A percentile compares a stretch with the other conserved stretches of the same genome.
These are phyloP conservation scores for Ambrosiella xylebori DNA, from an alignment of 2,329 filamentous ascomycete genomes.

Conservation along the genomic window DNA sequence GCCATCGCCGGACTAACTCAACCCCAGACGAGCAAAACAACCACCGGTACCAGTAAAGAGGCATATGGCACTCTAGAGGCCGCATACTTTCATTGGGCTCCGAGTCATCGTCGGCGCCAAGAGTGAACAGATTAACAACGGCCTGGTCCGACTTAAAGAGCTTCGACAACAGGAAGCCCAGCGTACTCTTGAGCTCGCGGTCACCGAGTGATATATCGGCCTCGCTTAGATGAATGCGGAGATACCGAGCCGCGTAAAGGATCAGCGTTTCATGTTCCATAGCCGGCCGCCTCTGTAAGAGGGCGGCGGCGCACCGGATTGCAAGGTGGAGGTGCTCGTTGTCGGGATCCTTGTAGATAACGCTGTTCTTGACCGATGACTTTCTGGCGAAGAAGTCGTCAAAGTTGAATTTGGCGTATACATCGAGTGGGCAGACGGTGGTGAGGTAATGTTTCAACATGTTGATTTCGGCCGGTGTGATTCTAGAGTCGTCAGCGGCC, in stretches of 20 bases:
- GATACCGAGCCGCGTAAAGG: neutral
- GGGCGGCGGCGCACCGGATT: conserved; percentile 14
- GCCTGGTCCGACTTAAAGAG: neutral
- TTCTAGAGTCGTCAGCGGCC: neutral
- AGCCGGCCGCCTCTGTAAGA: neutral
- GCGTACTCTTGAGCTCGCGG: neutral
- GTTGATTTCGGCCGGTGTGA: conserved; percentile 17
- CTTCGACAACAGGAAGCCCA: neutral
- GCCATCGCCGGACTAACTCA: neutral
- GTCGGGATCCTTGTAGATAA: conserved; percentile 19
- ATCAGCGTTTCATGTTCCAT: neutral
- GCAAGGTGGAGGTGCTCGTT: conserved; percentile 19
- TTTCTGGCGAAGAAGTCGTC: conserved; percentile 20
- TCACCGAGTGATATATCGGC: neutral
- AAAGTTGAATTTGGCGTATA: conserved; percentile 21
- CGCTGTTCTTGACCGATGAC: conserved; percentile 17
- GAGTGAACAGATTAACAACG: neutral
- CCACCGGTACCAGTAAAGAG: conserved; percentile 4
- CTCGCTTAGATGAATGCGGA: neutral
- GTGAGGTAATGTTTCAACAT: conserved; percentile 20
- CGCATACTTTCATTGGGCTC: neutral
- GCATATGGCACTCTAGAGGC: neutral
- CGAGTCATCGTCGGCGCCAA: neutral
- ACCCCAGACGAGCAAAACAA: neutral
- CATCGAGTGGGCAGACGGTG: conserved; percentile 19